phyloP scores from a whole-genome alignment of 2,329 filamentous ascomycete genomes.

The Epichloe sylvatica region DNA sequence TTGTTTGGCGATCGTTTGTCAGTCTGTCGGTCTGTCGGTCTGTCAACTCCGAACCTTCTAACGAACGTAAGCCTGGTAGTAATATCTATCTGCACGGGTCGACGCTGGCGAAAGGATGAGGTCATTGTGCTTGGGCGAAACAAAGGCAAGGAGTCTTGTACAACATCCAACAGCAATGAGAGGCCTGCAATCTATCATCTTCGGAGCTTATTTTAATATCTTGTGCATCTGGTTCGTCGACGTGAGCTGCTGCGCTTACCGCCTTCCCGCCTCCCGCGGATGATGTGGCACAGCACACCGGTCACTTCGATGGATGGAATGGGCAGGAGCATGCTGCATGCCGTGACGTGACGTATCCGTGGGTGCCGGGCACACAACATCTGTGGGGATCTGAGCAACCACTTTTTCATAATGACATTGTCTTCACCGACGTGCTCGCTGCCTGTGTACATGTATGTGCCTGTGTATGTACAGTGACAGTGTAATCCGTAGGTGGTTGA shows the following conservation, averaged over 20 bases:
- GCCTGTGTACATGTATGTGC: too few species aligned
- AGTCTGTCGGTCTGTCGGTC: not conserved
- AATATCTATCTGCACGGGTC: too few species aligned
- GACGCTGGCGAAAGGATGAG: not conserved
- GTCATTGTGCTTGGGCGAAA: not conserved
- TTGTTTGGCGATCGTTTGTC: not conserved
- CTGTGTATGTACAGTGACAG: too few species aligned
- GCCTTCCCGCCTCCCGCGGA: not conserved
- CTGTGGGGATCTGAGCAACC: too few species aligned
- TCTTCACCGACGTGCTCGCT: too few species aligned
- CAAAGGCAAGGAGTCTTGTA: not conserved
- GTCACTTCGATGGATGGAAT: too few species aligned
- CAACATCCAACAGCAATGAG: not conserved
- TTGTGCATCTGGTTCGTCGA: not conserved
- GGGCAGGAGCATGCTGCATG: not conserved
- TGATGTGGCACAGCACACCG: not conserved
- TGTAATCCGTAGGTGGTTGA: too few species aligned
- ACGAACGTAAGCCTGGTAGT: too few species aligned
- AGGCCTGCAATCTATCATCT: not conserved
- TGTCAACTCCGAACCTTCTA: too few species aligned
- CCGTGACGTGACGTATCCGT: not conserved
- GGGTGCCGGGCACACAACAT: too few species aligned
- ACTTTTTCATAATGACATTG: too few species aligned
- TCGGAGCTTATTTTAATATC: not conserved
- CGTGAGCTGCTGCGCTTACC: not conserved